A percentile compares a stretch with the other conserved stretches of the same genome.
Evolutionary conservation across 345 rosid genomes (phyloP).

Genomic region (Euphorbia pulcherrima): DNA sequence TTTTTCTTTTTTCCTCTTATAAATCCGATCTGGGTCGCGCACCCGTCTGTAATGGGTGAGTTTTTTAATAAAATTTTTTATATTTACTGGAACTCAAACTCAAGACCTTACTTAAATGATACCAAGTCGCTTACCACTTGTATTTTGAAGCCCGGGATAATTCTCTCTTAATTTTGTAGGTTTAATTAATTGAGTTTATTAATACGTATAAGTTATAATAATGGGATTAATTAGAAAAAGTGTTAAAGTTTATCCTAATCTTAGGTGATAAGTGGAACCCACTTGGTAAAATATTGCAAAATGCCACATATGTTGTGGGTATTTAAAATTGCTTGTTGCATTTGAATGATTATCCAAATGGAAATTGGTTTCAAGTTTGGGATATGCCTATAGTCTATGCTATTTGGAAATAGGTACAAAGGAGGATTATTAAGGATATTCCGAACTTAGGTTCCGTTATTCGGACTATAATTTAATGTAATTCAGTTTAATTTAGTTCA

Average conservation of each 20-base stretch:
- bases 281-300: no score
- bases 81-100: no score
- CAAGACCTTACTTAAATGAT: no score
- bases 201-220: not conserved
- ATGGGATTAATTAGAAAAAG: not conserved
- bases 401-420: not conserved
- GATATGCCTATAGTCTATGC: not conserved
- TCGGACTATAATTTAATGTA: no score
- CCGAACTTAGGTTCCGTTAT: not conserved
- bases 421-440: not conserved
- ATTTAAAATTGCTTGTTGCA: no score
- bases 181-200: not conserved
- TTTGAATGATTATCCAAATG: not conserved
- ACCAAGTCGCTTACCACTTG: no score
- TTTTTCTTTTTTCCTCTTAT: not conserved
- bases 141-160: no score
- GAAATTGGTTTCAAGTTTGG: not conserved
- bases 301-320: not conserved
- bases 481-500: no score
- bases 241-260: slow-evolving; percentile 8
- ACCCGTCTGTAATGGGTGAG: no score
- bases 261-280: not conserved
- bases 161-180: no score
- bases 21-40: no score
- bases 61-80: no score